Conservation (phyloP, 2,329 filamentous ascomycete genomes). For the Gnomoniopsis sp. region DNA sequence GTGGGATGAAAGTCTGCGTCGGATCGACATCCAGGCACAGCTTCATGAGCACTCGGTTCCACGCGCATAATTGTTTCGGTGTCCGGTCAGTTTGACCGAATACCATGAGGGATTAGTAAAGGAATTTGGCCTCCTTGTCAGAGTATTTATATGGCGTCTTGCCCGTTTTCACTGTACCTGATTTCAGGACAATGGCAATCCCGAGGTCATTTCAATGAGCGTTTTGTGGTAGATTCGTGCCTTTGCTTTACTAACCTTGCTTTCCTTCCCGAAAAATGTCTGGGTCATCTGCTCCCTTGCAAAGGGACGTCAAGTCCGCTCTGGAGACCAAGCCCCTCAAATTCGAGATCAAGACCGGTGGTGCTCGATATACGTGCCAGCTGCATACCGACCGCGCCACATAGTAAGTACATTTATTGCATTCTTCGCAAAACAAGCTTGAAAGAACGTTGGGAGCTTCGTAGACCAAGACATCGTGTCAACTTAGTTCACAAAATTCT, state of each 20-base stretch:
- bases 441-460: too few relatives aligned
- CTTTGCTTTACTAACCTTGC: not conserved
- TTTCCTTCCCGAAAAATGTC: slow-evolving; percentile 6
- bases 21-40: slow-evolving; percentile 3
- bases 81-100: slow-evolving; percentile 3
- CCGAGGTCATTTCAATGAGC: too few relatives aligned
- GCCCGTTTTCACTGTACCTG: too few relatives aligned
- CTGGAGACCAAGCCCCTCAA: slow-evolving; percentile 39
- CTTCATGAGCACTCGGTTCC: slow-evolving; percentile 15
- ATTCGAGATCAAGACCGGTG: slow-evolving; percentile 44
- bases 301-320: slow-evolving; percentile 22
- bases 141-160: too few relatives aligned
- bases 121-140: too few relatives aligned
- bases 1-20: not conserved
- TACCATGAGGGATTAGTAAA: too few relatives aligned
- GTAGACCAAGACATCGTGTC: too few relatives aligned
- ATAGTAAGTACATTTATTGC: slow-evolving; percentile 35
- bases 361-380: slow-evolving; percentile 32
- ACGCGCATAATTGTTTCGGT: slow-evolving; percentile 7
- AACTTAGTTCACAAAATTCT: too few relatives aligned
- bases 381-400: slow-evolving; percentile 37
- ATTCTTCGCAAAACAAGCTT: too few relatives aligned
- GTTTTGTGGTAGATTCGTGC: not conserved
- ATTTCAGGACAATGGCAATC: too few relatives aligned
- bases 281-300: slow-evolving; percentile 6